phyloP scores from a whole-genome alignment of 2,329 filamentous ascomycete species.

The Neoascochyta sp. region DNA sequence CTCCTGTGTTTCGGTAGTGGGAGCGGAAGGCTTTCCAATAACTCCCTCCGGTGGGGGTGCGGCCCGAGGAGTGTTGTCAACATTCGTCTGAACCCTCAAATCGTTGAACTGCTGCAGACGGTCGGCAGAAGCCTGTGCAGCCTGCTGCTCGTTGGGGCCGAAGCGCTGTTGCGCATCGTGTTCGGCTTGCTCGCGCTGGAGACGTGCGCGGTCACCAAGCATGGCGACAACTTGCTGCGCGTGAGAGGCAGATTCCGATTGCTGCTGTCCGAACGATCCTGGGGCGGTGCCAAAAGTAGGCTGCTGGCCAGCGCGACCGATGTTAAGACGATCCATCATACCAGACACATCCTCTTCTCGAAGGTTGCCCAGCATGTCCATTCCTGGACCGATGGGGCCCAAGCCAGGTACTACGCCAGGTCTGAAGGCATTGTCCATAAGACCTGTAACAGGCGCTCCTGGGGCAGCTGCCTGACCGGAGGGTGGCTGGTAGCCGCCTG shows the following conservation, averaged over 20 bases:
- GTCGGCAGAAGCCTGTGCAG: slow-evolving; percentile 52
- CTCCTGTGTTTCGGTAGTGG: slow-evolving; percentile 21
- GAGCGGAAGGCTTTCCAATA: slow-evolving; percentile 30
- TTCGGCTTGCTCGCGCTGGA: slow-evolving; percentile 60
- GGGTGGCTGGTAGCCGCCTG: slow-evolving; percentile 64
- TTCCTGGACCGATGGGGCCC: slow-evolving; percentile 45
- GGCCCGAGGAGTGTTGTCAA: slow-evolving; percentile 38
- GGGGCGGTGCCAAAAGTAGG: slow-evolving; percentile 47
- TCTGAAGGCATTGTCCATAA: slow-evolving; percentile 63
- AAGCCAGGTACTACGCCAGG: slow-evolving; percentile 37
- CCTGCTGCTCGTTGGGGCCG: slow-evolving; percentile 28
- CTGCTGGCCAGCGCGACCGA: slow-evolving; percentile 49
- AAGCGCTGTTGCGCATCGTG: slow-evolving; percentile 44
- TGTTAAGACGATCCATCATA: slow-evolving; percentile 63
- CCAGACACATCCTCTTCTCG: slow-evolving; percentile 69
- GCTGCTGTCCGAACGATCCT: slow-evolving; percentile 49
- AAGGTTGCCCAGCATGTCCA: slow-evolving; percentile 44
- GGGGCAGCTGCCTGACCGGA: slow-evolving; percentile 53
- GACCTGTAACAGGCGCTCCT: slow-evolving; percentile 52
- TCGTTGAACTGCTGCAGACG: slow-evolving; percentile 81
- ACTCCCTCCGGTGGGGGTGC: slow-evolving; percentile 33
- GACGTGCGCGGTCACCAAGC: slow-evolving; percentile 58
- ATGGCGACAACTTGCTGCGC: slow-evolving; percentile 57
- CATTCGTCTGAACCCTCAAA: slow-evolving; percentile 68
- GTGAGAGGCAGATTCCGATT: slow-evolving; percentile 46